Percentiles rank a stretch among this genome's conserved stretches.
These are phyloP conservation scores for Dendrostoma leiphaemia DNA, from an alignment of 2,329 filamentous ascomycete species.

Conservation along the genomic window DNA sequence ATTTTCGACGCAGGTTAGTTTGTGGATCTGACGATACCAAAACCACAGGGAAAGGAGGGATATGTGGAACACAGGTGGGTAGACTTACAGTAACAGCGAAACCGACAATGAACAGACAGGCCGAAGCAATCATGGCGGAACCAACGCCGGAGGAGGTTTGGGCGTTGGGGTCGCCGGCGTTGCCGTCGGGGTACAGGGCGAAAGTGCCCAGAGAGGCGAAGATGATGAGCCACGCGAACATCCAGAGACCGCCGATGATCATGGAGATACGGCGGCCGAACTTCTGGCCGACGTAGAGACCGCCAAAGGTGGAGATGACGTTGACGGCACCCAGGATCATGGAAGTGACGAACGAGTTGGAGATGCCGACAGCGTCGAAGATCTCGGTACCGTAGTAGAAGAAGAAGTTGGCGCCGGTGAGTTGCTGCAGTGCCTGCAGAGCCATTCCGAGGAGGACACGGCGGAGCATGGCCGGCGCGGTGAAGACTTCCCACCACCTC, in stretches of 20 bases:
- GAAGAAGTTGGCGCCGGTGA: slow-evolving; percentile 54
- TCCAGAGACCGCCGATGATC: slow-evolving; percentile 65
- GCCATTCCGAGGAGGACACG: slow-evolving; percentile 61
- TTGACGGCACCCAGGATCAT: slow-evolving; percentile 70
- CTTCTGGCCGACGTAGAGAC: slow-evolving; percentile 66
- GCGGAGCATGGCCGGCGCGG: slow-evolving; percentile 57
- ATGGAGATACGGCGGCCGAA: slow-evolving; percentile 68
- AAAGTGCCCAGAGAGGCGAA: slow-evolving; percentile 57
- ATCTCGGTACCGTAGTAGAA: slow-evolving; percentile 66
- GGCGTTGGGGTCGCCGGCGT: slow-evolving; percentile 37
- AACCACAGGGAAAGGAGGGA: background rate
- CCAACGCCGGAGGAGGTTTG: slow-evolving; percentile 42
- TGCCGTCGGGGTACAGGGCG: slow-evolving; percentile 25
- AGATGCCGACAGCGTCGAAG: slow-evolving; percentile 64
- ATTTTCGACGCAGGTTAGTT: slow-evolving; percentile 34
- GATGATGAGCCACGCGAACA: slow-evolving; percentile 62
- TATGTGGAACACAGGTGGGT: background rate
- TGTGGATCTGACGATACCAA: background rate
- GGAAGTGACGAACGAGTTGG: slow-evolving; percentile 64
- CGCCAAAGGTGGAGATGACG: slow-evolving; percentile 63
- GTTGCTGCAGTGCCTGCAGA: slow-evolving; percentile 67
- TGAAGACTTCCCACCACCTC: slow-evolving; percentile 21
- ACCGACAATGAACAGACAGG: slow-evolving; percentile 71
- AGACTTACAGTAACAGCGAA: slow-evolving; percentile 49
- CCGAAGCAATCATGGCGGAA: slow-evolving; percentile 68